These are phyloP conservation scores for Cylindricascospora bacillispora DNA, from an alignment of 1,139 yeast species.

Conservation along the genomic window DNA sequence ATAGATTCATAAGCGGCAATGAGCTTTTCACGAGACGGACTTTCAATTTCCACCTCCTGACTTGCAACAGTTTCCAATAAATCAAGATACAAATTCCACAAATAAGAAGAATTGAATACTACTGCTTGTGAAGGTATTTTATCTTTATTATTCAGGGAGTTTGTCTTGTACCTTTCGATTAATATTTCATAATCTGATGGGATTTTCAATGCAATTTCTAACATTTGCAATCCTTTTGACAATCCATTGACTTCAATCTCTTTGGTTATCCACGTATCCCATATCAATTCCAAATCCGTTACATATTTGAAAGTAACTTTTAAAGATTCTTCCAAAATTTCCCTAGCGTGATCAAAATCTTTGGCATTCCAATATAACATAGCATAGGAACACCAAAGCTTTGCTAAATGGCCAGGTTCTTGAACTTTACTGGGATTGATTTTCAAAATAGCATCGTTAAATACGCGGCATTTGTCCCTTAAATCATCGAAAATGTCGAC, in stretches of 20 bases:
- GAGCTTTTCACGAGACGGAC: slow-evolving; percentile 29
- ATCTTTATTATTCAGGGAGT: slow-evolving; percentile 9
- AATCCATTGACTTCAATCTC: slow-evolving; percentile 46
- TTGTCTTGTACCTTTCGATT: slow-evolving; percentile 14
- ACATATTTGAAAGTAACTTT: slow-evolving; percentile 56
- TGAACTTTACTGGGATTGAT: slow-evolving; percentile 50
- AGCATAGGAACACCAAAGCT: slow-evolving; percentile 65
- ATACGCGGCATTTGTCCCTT: slow-evolving; percentile 40
- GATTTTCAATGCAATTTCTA: slow-evolving; percentile 35
- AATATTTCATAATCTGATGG: slow-evolving; percentile 26
- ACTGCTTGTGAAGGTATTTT: slow-evolving; percentile 43
- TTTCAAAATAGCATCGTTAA: slow-evolving; percentile 51
- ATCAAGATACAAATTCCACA: slow-evolving; percentile 72
- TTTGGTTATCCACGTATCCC: slow-evolving; percentile 50
- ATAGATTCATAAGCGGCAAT: slow-evolving; percentile 45
- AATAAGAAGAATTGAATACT: slow-evolving; percentile 43
- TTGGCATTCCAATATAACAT: slow-evolving; percentile 42
- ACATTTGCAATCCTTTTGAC: slow-evolving; percentile 40
- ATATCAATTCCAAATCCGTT: slow-evolving; percentile 55
- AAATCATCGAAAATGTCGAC: slow-evolving; percentile 30
- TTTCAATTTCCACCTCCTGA: slow-evolving; percentile 22
- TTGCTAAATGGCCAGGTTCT: slow-evolving; percentile 31
- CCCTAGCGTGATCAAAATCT: slow-evolving; percentile 50
- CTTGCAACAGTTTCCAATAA: slow-evolving; percentile 44
- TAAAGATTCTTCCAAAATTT: slow-evolving; percentile 51